A percentile compares a stretch with the other conserved stretches of the same genome.
phyloP scores from a whole-genome alignment of 257 asterid genomes.

The Rauvolfia tetraphylla region DNA sequence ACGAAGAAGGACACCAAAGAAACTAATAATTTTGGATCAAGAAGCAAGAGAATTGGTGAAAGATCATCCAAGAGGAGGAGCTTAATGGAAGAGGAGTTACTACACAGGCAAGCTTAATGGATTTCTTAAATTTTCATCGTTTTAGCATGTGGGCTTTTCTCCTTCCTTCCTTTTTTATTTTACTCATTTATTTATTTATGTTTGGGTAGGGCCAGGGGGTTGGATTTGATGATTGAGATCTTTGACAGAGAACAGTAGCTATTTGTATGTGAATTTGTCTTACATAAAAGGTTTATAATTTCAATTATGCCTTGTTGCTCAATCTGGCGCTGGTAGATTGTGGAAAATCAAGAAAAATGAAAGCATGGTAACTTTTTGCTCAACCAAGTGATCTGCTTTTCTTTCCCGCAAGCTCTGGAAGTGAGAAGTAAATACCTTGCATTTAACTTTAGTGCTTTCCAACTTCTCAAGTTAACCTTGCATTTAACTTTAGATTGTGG shows the following conservation, averaged over 20 bases:
- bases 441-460: not conserved
- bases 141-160: no score
- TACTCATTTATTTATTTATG: no score
- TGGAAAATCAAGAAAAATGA: not conserved
- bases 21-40: conserved; percentile 51
- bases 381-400: not conserved
- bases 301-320: not conserved
- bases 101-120: conserved; percentile 69
- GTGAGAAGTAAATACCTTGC: not conserved
- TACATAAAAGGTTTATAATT: not conserved
- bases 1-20: conserved; percentile 50
- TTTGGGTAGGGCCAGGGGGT: not conserved
- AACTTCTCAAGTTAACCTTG: no score
- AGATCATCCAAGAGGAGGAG: conserved; percentile 62
- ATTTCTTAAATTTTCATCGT: not conserved
- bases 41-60: conserved; percentile 60
- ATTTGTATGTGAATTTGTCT: not conserved
- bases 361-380: no score
- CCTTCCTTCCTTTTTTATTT: no score
- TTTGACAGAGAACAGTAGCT: not conserved
- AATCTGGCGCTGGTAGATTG: not conserved
- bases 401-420: not conserved
- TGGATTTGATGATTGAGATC: conserved; percentile 9
- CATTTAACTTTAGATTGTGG: no score
- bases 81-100: conserved; percentile 67